Conservation (phyloP, 2,329 filamentous ascomycete species). For the Scorias spongiosa region DNA sequence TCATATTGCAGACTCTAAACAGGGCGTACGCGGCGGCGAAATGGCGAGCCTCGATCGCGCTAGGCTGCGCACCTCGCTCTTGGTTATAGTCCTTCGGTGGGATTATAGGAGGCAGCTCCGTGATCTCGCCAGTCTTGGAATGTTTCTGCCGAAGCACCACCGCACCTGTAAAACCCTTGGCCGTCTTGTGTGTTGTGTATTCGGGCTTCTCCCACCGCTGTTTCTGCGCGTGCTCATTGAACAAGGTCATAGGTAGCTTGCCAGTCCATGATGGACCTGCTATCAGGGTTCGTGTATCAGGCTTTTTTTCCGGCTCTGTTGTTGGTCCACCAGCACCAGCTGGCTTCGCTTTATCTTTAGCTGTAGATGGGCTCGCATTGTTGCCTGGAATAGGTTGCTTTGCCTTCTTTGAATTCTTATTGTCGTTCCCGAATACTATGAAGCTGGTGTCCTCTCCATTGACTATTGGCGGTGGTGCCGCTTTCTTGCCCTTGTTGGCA, state of each 20-base stretch:
- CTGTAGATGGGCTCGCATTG: constrained; percentile 1
- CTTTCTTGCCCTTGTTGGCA: constrained; percentile 22
- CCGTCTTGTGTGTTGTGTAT: constrained; percentile 44
- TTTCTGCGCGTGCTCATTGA: constrained; percentile 89
- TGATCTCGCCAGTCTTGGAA: constrained; percentile 66
- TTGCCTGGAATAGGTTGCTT: constrained; percentile 17
- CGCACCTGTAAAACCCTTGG: constrained; percentile 43
- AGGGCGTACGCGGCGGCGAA: constrained; percentile 85
- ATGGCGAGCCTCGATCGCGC: constrained; percentile 78
- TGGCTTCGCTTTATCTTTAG: constrained; percentile 14
- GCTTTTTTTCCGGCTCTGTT: constrained; percentile 37
- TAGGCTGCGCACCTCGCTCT: constrained; percentile 53
- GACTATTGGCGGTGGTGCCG: constrained; percentile 12
- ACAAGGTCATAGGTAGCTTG: constrained; percentile 83
- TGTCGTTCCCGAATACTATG: constrained; percentile 33
- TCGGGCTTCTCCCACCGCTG: constrained; percentile 91
- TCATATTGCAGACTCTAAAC: constrained; percentile 86
- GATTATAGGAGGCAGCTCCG: constrained; percentile 64
- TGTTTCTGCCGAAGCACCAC: constrained; percentile 63
- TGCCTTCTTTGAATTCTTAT: constrained; percentile 28
- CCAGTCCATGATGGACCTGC: constrained; percentile 95
- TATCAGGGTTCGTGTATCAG: constrained; percentile 60
- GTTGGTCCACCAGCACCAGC: constrained; percentile 7
- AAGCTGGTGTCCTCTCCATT: constrained; percentile 33
- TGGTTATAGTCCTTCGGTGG: constrained; percentile 64